These are phyloP conservation scores for Botrytis tulipae DNA, from an alignment of 2,329 filamentous ascomycete species.

Conservation along the genomic window DNA sequence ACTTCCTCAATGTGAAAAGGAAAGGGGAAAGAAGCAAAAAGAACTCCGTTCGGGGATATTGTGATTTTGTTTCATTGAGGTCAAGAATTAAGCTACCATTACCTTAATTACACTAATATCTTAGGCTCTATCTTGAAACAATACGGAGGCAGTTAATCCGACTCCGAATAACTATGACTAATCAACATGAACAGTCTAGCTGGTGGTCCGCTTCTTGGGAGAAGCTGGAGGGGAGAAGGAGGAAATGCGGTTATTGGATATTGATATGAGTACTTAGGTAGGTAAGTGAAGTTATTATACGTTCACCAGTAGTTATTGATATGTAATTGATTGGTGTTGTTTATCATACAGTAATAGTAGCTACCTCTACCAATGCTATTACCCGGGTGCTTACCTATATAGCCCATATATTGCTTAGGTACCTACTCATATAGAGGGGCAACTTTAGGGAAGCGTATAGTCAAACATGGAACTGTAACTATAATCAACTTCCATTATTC, in stretches of 20 bases:
- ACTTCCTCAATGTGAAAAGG: slow-evolving; percentile 5
- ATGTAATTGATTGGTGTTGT: background rate
- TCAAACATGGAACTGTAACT: slow-evolving; percentile 23
- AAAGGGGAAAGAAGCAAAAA: slow-evolving; percentile 11
- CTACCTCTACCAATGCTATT: background rate
- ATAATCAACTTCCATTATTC: background rate
- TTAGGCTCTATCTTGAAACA: background rate
- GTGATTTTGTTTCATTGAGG: slow-evolving; percentile 9
- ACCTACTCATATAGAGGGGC: slow-evolving; percentile 9
- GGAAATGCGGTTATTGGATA: background rate
- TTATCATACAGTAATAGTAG: background rate
- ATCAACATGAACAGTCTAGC: background rate
- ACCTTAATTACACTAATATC: background rate
- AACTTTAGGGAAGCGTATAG: slow-evolving; percentile 25
- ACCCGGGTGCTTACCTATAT: background rate
- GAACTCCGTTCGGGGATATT: background rate
- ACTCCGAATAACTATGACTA: slow-evolving; percentile 8
- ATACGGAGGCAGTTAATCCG: background rate
- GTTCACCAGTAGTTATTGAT: background rate
- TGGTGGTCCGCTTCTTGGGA: no score
- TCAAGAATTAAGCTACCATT: slow-evolving; percentile 1
- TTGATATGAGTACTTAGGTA: background rate
- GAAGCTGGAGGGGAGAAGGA: no score
- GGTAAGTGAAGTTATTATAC: background rate
- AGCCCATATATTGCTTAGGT: background rate